These are phyloP conservation scores for Neospora caninum DNA, from an alignment of 169 alveolate species.

Conservation along the genomic window DNA sequence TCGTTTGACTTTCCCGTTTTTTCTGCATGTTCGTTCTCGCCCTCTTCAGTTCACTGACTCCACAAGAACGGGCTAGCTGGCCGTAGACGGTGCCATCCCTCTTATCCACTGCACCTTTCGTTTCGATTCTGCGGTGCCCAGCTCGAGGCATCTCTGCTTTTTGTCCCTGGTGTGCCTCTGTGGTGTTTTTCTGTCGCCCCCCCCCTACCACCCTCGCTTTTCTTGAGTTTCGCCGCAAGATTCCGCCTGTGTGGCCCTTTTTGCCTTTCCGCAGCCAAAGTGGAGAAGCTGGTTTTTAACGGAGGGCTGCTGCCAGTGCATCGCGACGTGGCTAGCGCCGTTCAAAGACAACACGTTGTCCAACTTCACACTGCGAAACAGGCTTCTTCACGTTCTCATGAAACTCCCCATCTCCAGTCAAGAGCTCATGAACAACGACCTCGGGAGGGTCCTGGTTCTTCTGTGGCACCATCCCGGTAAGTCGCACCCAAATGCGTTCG, in stretches of 20 bases:
- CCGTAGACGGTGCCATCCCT: no score
- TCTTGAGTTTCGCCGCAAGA: no score
- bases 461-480: slow-evolving; percentile 61
- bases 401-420: slow-evolving; percentile 54
- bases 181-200: no score
- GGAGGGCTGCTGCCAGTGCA: slow-evolving; percentile 65
- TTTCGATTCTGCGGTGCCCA: no score
- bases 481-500: neutral
- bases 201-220: no score
- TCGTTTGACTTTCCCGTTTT: no score
- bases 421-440: slow-evolving; percentile 49
- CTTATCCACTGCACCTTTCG: no score
- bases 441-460: slow-evolving; percentile 56
- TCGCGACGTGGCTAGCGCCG: slow-evolving; percentile 65
- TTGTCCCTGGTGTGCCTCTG: neutral
- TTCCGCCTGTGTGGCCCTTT: neutral
- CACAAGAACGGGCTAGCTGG: no score
- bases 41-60: no score
- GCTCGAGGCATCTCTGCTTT: neutral
- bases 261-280: slow-evolving; percentile 48
- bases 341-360: slow-evolving; percentile 49
- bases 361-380: slow-evolving; percentile 48
- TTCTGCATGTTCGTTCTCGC: no score
- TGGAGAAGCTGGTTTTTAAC: slow-evolving; percentile 54
- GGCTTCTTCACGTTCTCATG: slow-evolving; percentile 46